Conservation (phyloP, 1,284 basidiomycete genomes). For the Cutaneotrichosporon spelunceum region DNA sequence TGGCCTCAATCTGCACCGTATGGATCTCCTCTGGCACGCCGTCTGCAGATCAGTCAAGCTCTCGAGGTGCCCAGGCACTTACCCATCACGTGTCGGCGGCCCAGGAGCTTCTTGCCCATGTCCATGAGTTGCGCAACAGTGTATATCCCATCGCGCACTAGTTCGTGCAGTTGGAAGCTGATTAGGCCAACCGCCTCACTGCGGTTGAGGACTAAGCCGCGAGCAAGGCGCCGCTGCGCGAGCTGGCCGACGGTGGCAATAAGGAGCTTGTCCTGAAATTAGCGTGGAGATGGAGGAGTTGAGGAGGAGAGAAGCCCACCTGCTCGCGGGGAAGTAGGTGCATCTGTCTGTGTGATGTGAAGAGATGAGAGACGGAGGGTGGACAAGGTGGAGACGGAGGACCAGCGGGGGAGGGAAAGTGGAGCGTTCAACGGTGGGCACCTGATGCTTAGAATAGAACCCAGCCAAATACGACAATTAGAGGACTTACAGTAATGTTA, state of each 20-base stretch:
- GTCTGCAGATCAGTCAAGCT: constrained; percentile 20
- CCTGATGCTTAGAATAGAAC: background rate
- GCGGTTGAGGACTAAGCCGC: constrained; percentile 80
- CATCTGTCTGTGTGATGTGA: constrained; percentile 23
- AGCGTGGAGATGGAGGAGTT: background rate
- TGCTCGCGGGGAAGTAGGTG: constrained; percentile 46
- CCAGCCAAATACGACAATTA: background rate
- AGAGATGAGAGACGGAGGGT: background rate
- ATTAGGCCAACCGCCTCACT: constrained; percentile 88
- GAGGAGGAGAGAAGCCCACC: constrained; percentile 26
- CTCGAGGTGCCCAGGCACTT: constrained; percentile 8
- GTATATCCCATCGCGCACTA: constrained; percentile 88
- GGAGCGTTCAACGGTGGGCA: background rate
- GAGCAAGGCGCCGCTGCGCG: constrained; percentile 89
- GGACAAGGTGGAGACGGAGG: background rate
- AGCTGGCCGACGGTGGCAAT: constrained; percentile 69
- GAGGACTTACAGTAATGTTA: background rate
- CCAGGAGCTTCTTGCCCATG: constrained; percentile 82
- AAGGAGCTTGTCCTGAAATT: constrained; percentile 52
- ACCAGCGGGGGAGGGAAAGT: background rate
- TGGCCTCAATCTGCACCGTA: constrained; percentile 89
- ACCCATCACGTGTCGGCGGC: constrained; percentile 78
- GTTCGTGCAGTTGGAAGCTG: constrained; percentile 84
- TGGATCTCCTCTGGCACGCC: constrained; percentile 56
- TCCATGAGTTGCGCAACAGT: constrained; percentile 89